These are phyloP conservation scores for Pseudonitzschia multiseries DNA, from an alignment of 108 stramenopile genomes.

Conservation along the genomic window DNA sequence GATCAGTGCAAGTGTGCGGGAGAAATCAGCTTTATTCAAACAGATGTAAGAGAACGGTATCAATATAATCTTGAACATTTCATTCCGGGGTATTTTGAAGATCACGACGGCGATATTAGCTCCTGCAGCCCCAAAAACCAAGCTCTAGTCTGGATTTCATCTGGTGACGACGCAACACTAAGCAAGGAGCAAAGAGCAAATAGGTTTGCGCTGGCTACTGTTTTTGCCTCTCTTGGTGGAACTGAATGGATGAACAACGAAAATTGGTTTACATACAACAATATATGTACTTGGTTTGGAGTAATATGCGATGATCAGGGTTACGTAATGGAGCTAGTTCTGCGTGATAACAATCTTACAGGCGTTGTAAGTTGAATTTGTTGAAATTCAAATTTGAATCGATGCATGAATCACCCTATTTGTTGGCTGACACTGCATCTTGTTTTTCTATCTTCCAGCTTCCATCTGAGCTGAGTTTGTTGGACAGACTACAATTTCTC, in stretches of 20 bases:
- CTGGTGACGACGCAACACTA: slow-evolving; percentile 30
- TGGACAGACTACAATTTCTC: slow-evolving; percentile 17
- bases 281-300: slow-evolving; percentile 43
- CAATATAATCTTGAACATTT: slow-evolving; percentile 25
- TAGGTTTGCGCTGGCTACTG: slow-evolving; percentile 35
- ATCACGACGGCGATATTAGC: slow-evolving; percentile 20
- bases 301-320: slow-evolving; percentile 28
- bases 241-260: slow-evolving; percentile 18
- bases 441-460: slow-evolving; percentile 17
- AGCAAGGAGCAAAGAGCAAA: slow-evolving; percentile 21
- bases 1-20: slow-evolving; percentile 46
- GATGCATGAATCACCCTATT: neutral
- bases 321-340: slow-evolving; percentile 7
- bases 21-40: slow-evolving; percentile 31
- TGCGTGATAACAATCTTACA: slow-evolving; percentile 19
- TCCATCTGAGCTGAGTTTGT: slow-evolving; percentile 26
- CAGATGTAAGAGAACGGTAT: slow-evolving; percentile 37
- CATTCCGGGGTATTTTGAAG: slow-evolving; percentile 27
- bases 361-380: slow-evolving; percentile 27
- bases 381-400: neutral
- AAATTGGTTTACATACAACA: slow-evolving; percentile 23
- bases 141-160: slow-evolving; percentile 46
- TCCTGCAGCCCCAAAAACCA: slow-evolving; percentile 44
- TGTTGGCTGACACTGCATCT: neutral
- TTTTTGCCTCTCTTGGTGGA: slow-evolving; percentile 27